Base-by-base conservation (phyloP, 139 green algal species). In the Auxenochlorella protothecoides region DNA sequence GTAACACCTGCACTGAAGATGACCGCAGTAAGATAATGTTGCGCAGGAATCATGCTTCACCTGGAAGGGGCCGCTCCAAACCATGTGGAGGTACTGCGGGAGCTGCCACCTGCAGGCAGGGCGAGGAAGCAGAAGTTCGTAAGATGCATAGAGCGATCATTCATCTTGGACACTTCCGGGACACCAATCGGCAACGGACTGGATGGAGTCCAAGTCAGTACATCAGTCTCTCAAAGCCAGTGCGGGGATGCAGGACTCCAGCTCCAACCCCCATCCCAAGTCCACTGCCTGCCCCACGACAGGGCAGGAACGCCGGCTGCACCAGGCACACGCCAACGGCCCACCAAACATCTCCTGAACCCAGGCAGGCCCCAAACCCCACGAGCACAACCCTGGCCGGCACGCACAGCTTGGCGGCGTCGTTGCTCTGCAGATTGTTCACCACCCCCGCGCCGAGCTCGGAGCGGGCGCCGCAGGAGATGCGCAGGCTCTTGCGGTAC, bases 361-460 rank as follows among this genome's bases (percentile, higher is more conserved):
- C 62, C 27, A 44, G 27, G 27, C 27, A 44, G 27, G 27, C 27
- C 27, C 27, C 27, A 44, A 44, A 44, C 27, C 27, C 27, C 27
- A 44, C 27, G 27, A 66, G 62, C 12, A 66, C 62, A 66, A n/a
- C 62, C 27, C 62, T 53, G 11, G 14, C 6, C 62, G 12, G 62
- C 62, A 66, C 6, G 62, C 84, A 93, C n/a, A 96, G 70, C 82
- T 93, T 95, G 68, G 85, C 83, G 4, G 85, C 89, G 73, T 97
- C 91, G 76, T 97, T 97, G 72, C 77, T 89, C 83, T 93, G 87
- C 78, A 95, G 76, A 72, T 90, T 93, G 11, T 87, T 81, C 27
- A 95, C 89, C 15, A 76, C 68, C 52, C 89, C 91, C 8, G 81
- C 77, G 5, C 91, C 89, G 53, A 88, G 75, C 10, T 83, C 73